Percentiles rank a stretch among this genome's conserved stretches.
Evolutionary conservation across 106 monocot species (phyloP).

Genomic region (Alisma plantagoaquatica): DNA sequence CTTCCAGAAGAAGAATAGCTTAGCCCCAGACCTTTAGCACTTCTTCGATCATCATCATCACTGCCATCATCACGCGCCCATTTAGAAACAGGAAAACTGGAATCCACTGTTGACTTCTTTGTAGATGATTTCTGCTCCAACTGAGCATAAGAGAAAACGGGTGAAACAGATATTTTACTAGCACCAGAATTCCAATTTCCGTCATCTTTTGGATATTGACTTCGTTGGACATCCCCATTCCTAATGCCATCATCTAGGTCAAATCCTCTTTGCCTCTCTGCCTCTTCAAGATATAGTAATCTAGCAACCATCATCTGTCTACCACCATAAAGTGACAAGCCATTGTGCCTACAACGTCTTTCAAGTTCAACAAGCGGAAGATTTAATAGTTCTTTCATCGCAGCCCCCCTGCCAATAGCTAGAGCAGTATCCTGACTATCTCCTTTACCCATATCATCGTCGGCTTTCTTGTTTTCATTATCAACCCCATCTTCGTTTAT

Average conservation of each 20-base stretch:
- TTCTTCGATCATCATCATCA: slow-evolving; percentile 69
- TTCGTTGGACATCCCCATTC: slow-evolving; percentile 20
- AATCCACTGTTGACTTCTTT: slow-evolving; percentile 44
- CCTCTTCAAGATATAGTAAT: slow-evolving; percentile 86
- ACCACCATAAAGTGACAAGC: slow-evolving; percentile 83
- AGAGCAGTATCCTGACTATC: slow-evolving; percentile 77
- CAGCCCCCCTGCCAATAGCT: slow-evolving; percentile 95
- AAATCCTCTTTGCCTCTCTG: slow-evolving; percentile 66
- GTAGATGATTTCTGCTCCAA: slow-evolving; percentile 17
- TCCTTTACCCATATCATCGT: slow-evolving; percentile 47
- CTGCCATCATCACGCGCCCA: slow-evolving; percentile 85
- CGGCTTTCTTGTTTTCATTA: slow-evolving; percentile 49
- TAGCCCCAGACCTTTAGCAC: slow-evolving; percentile 41
- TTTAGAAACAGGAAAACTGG: slow-evolving; percentile 70
- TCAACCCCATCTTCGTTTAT: slow-evolving; percentile 86
- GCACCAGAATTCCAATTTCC: slow-evolving; percentile 7
- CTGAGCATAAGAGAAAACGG: slow-evolving; percentile 14
- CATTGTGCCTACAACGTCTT: slow-evolving; percentile 93
- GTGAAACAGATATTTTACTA: too few relatives aligned
- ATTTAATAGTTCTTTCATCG: slow-evolving; percentile 64
- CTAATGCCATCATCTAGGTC: slow-evolving; percentile 56
- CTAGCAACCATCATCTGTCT: slow-evolving; percentile 97
- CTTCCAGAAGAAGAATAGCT: slow-evolving; percentile 89
- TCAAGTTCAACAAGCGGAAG: slow-evolving; percentile 92
- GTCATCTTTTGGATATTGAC: slow-evolving; percentile 39